A percentile compares a stretch with the other conserved stretches of the same genome.
Conservation (phyloP, 192 early-diverging fungal genomes). For the Pilaira anomala region DNA sequence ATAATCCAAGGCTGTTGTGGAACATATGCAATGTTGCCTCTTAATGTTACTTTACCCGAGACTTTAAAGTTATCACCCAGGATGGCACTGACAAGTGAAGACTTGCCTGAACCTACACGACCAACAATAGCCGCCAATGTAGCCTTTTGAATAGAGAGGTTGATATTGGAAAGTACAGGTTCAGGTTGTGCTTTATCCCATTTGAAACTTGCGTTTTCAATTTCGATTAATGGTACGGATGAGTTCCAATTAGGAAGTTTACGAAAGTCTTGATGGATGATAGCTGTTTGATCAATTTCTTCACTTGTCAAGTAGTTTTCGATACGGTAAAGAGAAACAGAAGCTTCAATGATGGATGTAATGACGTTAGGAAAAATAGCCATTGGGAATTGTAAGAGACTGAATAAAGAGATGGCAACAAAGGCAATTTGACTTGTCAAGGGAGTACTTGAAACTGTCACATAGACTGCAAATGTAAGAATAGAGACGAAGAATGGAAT, state of each 20-base stretch:
- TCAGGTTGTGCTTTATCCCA: conserved; percentile 46
- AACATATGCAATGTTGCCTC: conserved; percentile 67
- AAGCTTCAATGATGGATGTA: conserved; percentile 70
- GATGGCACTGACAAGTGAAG: conserved; percentile 71
- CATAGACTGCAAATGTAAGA: conserved; percentile 75
- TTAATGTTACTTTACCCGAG: conserved; percentile 60
- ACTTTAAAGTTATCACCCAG: conserved; percentile 85
- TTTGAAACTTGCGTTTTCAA: conserved; percentile 50
- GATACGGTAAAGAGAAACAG: conserved; percentile 80
- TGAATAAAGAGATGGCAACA: conserved; percentile 88
- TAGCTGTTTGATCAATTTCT: conserved; percentile 71
- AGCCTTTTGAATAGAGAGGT: conserved; percentile 39
- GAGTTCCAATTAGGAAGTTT: conserved; percentile 6
- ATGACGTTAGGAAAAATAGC: conserved; percentile 81
- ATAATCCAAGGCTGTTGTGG: conserved; percentile 89
- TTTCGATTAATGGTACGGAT: conserved; percentile 36
- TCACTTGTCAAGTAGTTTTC: conserved; percentile 74
- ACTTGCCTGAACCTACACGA: conserved; percentile 56
- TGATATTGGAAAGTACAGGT: conserved; percentile 35
- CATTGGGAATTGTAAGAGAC: conserved; percentile 87
- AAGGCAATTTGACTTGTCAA: conserved; percentile 74
- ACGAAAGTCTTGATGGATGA: conserved; percentile 43
- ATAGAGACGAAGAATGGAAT: conserved; percentile 90
- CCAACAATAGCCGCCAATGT: conserved; percentile 38
- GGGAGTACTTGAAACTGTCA: conserved; percentile 43